Conservation (phyloP, 2,329 filamentous ascomycete genomes). For the Xylariales sp. region DNA sequence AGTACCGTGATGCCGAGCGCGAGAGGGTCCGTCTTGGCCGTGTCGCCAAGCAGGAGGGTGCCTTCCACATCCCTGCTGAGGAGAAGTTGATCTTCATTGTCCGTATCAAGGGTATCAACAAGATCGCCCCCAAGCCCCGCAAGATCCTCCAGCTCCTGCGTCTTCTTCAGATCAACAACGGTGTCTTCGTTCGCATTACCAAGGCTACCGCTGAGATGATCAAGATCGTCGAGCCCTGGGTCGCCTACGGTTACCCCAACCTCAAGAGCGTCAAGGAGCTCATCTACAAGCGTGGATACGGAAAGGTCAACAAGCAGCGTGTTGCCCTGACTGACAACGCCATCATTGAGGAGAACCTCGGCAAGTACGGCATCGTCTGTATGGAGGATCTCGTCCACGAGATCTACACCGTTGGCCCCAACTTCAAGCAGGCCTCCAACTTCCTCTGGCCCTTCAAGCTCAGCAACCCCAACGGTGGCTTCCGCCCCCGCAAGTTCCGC, state of each 20-base stretch:
- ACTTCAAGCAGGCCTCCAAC: conserved; percentile 99
- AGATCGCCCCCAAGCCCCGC: conserved; percentile 99
- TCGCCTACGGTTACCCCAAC: conserved; percentile 99
- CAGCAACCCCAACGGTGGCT: conserved; percentile 94
- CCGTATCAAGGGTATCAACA: conserved; percentile 99
- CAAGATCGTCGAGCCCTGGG: conserved; percentile 97
- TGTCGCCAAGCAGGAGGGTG: conserved; percentile 85
- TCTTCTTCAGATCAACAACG: conserved; percentile 99
- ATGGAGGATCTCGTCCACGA: conserved; percentile 99
- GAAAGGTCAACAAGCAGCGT: conserved; percentile 98
- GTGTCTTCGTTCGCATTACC: conserved; percentile 94
- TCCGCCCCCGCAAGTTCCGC: conserved; percentile 96
- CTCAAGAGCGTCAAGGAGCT: conserved; percentile 99
- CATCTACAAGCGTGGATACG: conserved; percentile 99
- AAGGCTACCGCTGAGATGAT: conserved; percentile 98
- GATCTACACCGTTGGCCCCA: conserved; percentile 97
- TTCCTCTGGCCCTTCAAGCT: conserved; percentile 99
- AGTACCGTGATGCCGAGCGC: conserved; percentile 97
- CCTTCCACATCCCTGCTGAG: conserved; percentile 92
- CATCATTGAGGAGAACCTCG: conserved; percentile 93
- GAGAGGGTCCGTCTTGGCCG: conserved; percentile 95
- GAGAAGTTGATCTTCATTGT: conserved; percentile 95
- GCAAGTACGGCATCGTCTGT: conserved; percentile 98
- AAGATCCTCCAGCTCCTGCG: conserved; percentile 99
- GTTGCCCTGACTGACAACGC: conserved; percentile 95